phyloP scores from a whole-genome alignment of 2,329 filamentous ascomycete species.

The Neophaeococcomyces mojaviensis region DNA sequence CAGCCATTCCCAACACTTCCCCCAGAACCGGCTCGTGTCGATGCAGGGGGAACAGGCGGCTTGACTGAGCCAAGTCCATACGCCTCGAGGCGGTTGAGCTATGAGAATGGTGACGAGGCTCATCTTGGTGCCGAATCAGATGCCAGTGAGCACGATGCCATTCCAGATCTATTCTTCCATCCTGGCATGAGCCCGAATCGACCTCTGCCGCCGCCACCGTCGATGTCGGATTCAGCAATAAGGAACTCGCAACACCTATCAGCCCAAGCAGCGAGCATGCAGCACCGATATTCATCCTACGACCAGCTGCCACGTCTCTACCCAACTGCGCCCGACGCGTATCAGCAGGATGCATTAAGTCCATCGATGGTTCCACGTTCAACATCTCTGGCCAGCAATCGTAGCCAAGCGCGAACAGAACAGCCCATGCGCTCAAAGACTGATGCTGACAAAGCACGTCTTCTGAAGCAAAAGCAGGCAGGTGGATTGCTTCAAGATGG shows the following conservation, averaged over 20 bases:
- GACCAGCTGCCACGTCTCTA: conserved; percentile 32
- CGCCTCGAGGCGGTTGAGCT: conserved; percentile 67
- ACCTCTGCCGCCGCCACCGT: conserved; percentile 57
- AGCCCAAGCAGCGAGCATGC: conserved; percentile 53
- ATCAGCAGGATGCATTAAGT: conserved; percentile 40
- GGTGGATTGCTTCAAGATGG: conserved; percentile 42
- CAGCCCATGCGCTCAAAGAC: conserved; percentile 89
- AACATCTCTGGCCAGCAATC: conserved; percentile 75
- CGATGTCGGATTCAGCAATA: conserved; percentile 31
- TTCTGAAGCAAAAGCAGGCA: conserved; percentile 44
- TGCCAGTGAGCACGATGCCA: conserved; percentile 66
- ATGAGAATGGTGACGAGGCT: conserved; percentile 83
- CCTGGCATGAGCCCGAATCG: conserved; percentile 61
- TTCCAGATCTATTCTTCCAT: conserved; percentile 89
- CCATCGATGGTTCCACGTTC: conserved; percentile 57
- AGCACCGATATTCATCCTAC: conserved; percentile 41
- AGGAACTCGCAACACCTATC: conserved; percentile 42
- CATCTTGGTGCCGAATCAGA: conserved; percentile 52
- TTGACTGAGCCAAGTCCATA: conserved; percentile 63
- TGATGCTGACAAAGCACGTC: conserved; percentile 64
- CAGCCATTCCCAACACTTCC: conserved; percentile 50
- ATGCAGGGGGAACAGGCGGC: conserved; percentile 85
- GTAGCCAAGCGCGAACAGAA: conserved; percentile 67
- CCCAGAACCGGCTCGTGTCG: conserved; percentile 59
- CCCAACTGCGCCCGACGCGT: conserved; percentile 43